Evolutionary conservation across 306 rosid species (phyloP), one percentile per base, ranked within the genome.

Genomic region (Psophocarpus tetragonolobus): DNA sequence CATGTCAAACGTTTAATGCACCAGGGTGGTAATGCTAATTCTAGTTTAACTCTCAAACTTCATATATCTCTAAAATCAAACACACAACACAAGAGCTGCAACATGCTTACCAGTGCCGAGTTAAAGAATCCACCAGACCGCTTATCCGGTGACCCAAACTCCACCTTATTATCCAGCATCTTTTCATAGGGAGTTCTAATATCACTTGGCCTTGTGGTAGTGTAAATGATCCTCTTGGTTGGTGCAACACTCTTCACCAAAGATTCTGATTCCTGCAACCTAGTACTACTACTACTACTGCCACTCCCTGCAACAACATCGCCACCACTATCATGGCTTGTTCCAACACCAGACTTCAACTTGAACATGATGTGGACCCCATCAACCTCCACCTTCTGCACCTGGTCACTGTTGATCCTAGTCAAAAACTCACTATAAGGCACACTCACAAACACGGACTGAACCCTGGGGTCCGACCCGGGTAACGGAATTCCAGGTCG

Each of bases 321-420:
- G 88, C 88, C 83, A 90, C 88, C 83, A 62, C 4, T 44, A 33
- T 84, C 57, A 12, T 62, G 44, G 35, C 36, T 14, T 7, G 48
- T 75, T 63, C 69, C 89, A 0, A 75, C 77, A 63, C 86, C 97
- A 32, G 84, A 70, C 79, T 94, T 94, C 87, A 94, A 76, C 85
- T 92, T 92, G 72, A 94, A 94, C 97, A 89, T 89, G 0, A 94
- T 81, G 76, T 94, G 95, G 35, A 94, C 91, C 61, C 97, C 98
- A 86, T 94, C 98, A 75, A 94, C 97, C 88, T 92, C 98, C 57
- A 92, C 98, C 81, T 92, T 94, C 73, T 88, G 94, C 38, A 94
- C 97, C 72, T 90, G 91, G 47, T 94, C 85, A 13, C 81, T 18
- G 72, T 90, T 94, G 32, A 94, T 79, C 70, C 86, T 90, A 78